Evolutionary conservation across 371 early-diverging fungal genomes (phyloP).

Genomic region (Mortierella sp.): DNA sequence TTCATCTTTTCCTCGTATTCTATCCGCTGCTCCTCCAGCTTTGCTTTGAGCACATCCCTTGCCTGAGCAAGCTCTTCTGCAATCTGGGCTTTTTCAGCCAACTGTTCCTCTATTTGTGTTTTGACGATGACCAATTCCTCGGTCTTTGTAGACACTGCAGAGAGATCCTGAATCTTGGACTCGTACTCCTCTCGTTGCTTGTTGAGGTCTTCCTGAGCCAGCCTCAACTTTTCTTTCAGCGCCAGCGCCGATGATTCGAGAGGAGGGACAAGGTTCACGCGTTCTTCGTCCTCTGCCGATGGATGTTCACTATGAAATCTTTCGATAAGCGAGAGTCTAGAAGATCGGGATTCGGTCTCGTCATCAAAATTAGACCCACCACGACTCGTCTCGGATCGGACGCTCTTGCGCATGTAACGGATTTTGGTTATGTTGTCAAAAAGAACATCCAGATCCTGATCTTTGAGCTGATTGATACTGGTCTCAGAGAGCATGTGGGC

Average conservation of each 20-base stretch:
- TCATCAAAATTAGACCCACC: constrained; percentile 62
- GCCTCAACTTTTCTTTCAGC: constrained; percentile 62
- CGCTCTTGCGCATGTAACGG: constrained; percentile 57
- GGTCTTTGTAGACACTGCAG: constrained; percentile 55
- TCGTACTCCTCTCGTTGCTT: constrained; percentile 67
- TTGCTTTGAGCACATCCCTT: constrained; percentile 60
- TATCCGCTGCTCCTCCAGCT: constrained; percentile 57
- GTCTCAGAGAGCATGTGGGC: constrained; percentile 53
- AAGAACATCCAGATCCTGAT: constrained; percentile 69
- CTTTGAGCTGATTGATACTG: constrained; percentile 61
- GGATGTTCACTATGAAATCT: constrained; percentile 35
- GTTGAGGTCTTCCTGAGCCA: constrained; percentile 64
- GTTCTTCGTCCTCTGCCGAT: constrained; percentile 26
- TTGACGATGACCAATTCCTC: constrained; percentile 31
- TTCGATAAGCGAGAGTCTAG: constrained; percentile 34
- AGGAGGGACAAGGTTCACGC: constrained; percentile 26
- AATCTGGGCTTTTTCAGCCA: constrained; percentile 52
- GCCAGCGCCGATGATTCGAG: constrained; percentile 43
- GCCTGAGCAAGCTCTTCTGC: constrained; percentile 57
- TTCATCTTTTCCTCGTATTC: constrained; percentile 64
- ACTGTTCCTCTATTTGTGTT: not conserved
- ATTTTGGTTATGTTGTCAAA: constrained; percentile 68
- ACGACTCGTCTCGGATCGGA: constrained; percentile 61
- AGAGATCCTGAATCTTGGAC: constrained; percentile 63
- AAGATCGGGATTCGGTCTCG: constrained; percentile 59